Percentiles rank a stretch among this genome's conserved stretches.
Conservation (phyloP, 768 basidiomycete genomes). For the Chiua virens region DNA sequence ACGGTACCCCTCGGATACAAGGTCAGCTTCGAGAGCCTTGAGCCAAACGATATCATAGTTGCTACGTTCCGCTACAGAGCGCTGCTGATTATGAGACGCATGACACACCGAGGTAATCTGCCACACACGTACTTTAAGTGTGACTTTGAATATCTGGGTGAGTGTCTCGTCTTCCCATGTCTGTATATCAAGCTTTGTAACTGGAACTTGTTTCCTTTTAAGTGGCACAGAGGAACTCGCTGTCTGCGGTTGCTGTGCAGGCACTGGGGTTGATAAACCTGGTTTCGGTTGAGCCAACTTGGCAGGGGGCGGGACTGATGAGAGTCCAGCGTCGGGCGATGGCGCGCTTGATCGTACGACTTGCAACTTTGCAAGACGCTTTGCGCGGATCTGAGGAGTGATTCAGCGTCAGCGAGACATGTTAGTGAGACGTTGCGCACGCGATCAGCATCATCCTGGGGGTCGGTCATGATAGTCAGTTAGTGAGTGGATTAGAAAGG, state of each 20-base stretch:
- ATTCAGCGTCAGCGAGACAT: neutral
- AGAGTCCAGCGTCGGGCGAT: slow-evolving; percentile 22
- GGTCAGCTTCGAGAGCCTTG: slow-evolving; percentile 68
- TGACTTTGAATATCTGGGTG: slow-evolving; percentile 68
- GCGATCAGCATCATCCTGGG: slow-evolving; percentile 79
- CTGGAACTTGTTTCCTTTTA: slow-evolving; percentile 49
- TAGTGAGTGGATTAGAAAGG: neutral
- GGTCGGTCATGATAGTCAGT: slow-evolving; percentile 40
- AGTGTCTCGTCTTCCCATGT: slow-evolving; percentile 78
- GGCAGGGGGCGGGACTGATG: slow-evolving; percentile 17
- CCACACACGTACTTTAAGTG: slow-evolving; percentile 62
- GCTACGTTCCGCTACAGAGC: slow-evolving; percentile 55
- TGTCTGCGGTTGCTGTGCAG: slow-evolving; percentile 31
- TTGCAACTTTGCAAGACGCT: slow-evolving; percentile 86
- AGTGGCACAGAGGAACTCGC: slow-evolving; percentile 34
- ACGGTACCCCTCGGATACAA: slow-evolving; percentile 60
- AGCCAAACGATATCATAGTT: slow-evolving; percentile 81
- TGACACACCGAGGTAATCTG: neutral
- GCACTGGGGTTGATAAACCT: slow-evolving; percentile 19
- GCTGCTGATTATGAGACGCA: slow-evolving; percentile 37
- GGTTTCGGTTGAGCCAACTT: slow-evolving; percentile 39
- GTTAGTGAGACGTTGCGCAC: slow-evolving; percentile 38
- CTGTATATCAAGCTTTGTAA: slow-evolving; percentile 50
- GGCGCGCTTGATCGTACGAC: slow-evolving; percentile 39
- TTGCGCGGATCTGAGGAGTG: slow-evolving; percentile 74